Conservation (phyloP, 805 yeast species). For the Wickerhamomyces subpelliculosus region DNA sequence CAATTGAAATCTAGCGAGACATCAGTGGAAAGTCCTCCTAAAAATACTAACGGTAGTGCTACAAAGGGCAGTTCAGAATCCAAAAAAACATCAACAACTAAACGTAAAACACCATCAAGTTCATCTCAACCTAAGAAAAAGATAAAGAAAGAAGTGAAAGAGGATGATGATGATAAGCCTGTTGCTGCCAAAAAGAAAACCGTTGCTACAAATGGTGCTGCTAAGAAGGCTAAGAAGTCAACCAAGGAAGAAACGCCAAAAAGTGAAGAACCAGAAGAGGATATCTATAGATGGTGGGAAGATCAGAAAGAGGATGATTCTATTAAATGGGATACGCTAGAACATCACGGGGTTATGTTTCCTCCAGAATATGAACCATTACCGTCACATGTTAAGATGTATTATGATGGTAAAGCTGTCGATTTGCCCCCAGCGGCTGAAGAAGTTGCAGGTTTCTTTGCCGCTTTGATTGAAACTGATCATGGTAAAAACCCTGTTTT, state of each 20-base stretch:
- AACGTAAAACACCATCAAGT: constrained; percentile 1
- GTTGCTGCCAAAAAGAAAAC: background rate
- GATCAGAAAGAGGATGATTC: constrained; percentile 61
- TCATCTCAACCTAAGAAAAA: background rate
- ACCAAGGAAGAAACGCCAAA: constrained; percentile 22
- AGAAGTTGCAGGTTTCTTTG: constrained; percentile 94
- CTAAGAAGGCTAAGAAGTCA: constrained; percentile 10
- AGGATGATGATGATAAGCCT: background rate
- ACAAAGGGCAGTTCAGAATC: background rate
- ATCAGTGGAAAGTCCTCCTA: background rate
- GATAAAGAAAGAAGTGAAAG: background rate
- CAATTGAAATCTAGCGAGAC: background rate
- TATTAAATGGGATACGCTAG: constrained; percentile 79
- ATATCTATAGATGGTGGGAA: constrained; percentile 81
- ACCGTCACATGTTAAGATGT: constrained; percentile 68
- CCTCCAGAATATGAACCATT: constrained; percentile 90
- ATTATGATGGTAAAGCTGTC: constrained; percentile 73
- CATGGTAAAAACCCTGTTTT: constrained; percentile 85
- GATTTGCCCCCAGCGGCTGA: constrained; percentile 76
- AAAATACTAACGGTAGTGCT: background rate
- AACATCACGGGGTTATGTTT: constrained; percentile 86
- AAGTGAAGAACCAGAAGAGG: constrained; percentile 44
- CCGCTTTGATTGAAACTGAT: constrained; percentile 80
- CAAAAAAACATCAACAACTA: background rate
- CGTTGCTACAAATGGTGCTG: constrained; percentile 1